Base-by-base conservation (phyloP, 108 stramenopile species). In the Cyclotella atomus region DNA sequence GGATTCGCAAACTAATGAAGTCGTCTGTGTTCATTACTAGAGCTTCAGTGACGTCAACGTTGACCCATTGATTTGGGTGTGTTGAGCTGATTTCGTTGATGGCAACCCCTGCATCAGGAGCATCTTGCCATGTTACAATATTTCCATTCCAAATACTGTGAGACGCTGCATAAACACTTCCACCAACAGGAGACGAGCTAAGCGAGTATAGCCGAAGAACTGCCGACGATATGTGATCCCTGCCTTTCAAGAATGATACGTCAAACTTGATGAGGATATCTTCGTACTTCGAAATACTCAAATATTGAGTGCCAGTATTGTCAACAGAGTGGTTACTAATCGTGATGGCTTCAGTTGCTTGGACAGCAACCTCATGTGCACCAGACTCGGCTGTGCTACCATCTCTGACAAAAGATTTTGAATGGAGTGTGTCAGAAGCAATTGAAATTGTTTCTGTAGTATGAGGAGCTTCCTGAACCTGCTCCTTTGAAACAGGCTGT, bases 41-140 rank as follows among this genome's bases (percentile, higher is more conserved):
- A 8, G 60, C 56, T 30, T 8, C 74, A 23, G 77, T 71, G 28
- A 78, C 44, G 65, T 78, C 77, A 25, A 78, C 32, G n/a, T 78
- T 70, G 12, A 59, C 56, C 69, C 77, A 78, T 65, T 69, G 8
- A 44, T 78, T 59, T 2, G 77, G 70, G 27, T 33, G 70, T 12
- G 33, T 59, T 20, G n/a, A 24, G 6, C 56, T 52, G 53, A 79
- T 61, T 30, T 41, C 62, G 17, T 41, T 33, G 15, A 71, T 29
- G 21, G 32, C 28, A 34, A 67, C 46, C 41, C 49, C 50, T 16
- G 59, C 46, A 7, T 45, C 27, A 9, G 77, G 77, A 17, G 77
- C 65, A 62, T 55, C 64, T 0, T 46, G 28, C 77, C 77, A 71
- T 24, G 50, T 63, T 38, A 66, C 65, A 30, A 23, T 33, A 17